Conservation (phyloP, 441 rosid species). For the Syzygium syzygioides region DNA sequence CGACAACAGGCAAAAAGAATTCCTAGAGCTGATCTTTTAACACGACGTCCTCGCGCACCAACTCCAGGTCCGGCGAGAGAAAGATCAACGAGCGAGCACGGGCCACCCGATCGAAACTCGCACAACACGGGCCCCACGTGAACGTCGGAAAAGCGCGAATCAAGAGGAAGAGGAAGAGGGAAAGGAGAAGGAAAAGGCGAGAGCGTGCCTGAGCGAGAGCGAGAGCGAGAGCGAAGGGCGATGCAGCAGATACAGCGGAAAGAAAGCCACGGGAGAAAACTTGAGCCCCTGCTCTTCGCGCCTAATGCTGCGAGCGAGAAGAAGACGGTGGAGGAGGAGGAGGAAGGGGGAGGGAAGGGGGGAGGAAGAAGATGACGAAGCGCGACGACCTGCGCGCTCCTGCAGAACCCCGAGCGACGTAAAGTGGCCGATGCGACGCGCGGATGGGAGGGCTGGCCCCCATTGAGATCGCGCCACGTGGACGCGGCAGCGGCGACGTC, state of each 20-base stretch:
- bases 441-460: background rate
- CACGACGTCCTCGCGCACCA: background rate
- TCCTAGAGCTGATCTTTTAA: background rate
- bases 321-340: too few species aligned
- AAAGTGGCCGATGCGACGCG: too few species aligned
- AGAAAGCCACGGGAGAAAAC: background rate
- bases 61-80: background rate
- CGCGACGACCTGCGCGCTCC: background rate
- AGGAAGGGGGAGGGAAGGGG: too few species aligned
- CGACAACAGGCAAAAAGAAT: background rate
- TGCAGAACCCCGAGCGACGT: too few species aligned
- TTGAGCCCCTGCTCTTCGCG: background rate
- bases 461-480: background rate
- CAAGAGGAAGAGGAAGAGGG: background rate
- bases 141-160: background rate
- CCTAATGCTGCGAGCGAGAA: too few species aligned
- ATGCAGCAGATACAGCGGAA: background rate
- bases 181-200: background rate
- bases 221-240: background rate
- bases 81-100: background rate
- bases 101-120: background rate
- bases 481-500: background rate
- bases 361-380: background rate
- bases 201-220: background rate
- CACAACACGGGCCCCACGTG: background rate